Evolutionary conservation across 345 rosid genomes (phyloP).

Genomic region (Eucalyptus marginata): DNA sequence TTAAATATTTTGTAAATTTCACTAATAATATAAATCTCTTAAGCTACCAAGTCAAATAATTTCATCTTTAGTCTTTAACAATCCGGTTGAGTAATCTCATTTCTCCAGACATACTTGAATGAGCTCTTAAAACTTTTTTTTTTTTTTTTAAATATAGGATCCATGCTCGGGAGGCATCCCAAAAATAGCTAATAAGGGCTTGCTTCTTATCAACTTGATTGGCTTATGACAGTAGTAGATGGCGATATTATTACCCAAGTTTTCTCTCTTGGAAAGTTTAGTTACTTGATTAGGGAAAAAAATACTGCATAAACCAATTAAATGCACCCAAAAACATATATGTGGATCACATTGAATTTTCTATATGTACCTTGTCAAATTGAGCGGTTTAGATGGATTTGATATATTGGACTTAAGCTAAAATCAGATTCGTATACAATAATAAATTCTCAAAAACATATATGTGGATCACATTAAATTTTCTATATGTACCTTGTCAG

Average conservation of each 20-base stretch:
- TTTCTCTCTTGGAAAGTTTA: neutral
- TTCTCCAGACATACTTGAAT: neutral
- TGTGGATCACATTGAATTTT: neutral
- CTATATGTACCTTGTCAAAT: neutral
- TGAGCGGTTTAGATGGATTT: neutral
- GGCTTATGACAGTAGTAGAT: neutral
- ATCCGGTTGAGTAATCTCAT: neutral
- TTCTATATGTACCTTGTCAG: neutral
- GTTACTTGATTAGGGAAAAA: neutral
- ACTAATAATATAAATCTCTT: neutral
- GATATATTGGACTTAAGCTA: neutral
- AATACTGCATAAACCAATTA: neutral
- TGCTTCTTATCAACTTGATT: neutral
- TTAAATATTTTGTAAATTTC: neutral
- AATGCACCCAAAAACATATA: neutral
- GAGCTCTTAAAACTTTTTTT: too few species aligned
- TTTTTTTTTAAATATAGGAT: neutral
- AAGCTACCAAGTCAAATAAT: neutral
- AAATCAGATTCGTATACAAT: neutral
- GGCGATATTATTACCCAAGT: neutral
- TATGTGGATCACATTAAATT: neutral
- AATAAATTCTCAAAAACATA: neutral
- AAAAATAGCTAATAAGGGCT: too few species aligned
- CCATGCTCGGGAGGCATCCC: neutral
- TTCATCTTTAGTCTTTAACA: neutral